A percentile compares a stretch with the other conserved stretches of the same genome.
phyloP scores from a whole-genome alignment of 106 monocot species.

The Ottelia alismoides region DNA sequence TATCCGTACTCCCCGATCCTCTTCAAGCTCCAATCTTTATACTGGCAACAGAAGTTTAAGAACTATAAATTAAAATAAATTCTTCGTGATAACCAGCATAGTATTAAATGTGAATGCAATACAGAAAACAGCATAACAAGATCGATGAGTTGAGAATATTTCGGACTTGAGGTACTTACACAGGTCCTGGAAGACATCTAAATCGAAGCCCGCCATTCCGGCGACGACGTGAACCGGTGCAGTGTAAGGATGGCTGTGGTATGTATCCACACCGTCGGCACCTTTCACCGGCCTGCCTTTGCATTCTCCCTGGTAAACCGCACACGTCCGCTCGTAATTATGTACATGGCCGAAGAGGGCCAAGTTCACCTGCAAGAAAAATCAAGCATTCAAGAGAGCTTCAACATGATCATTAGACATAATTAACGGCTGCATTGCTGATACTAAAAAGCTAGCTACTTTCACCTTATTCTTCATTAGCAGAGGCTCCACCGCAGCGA shows the following conservation, averaged over 20 bases:
- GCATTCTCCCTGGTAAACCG: conserved; percentile 37
- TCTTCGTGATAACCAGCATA: background rate
- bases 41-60: conserved; percentile 3
- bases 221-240: conserved; percentile 66
- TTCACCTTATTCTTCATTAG: conserved; percentile 3
- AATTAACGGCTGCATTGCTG: background rate
- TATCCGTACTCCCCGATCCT: conserved; percentile 56
- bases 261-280: conserved; percentile 40
- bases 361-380: conserved; percentile 43
- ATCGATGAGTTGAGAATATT: background rate
- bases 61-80: background rate
- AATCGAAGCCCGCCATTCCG: conserved; percentile 62
- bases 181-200: conserved; percentile 34
- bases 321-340: conserved; percentile 77
- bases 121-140: background rate
- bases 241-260: conserved; percentile 36
- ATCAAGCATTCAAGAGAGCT: no score
- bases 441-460: background rate
- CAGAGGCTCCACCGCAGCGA: conserved; percentile 1
- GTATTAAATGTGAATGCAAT: background rate
- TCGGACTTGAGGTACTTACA: conserved; percentile 15
- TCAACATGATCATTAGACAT: no score
- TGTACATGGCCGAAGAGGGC: conserved; percentile 80
- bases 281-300: conserved; percentile 47
- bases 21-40: conserved; percentile 45